These are phyloP conservation scores for Xylaria scruposa DNA, from an alignment of 495 filamentous ascomycete genomes.

Conservation along the genomic window DNA sequence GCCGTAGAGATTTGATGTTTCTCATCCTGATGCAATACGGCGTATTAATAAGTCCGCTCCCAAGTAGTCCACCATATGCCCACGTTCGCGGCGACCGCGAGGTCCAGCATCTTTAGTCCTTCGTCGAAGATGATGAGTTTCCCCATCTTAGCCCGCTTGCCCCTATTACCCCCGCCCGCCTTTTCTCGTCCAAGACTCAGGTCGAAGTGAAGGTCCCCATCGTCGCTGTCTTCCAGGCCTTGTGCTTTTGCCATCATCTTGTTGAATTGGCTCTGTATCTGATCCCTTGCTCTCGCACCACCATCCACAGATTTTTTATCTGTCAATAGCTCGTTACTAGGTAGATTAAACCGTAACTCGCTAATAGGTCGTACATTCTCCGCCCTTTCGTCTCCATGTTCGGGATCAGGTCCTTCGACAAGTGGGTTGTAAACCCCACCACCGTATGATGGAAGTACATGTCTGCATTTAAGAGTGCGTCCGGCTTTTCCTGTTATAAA, in stretches of 20 bases:
- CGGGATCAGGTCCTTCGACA: constrained; percentile 44
- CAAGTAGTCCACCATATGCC: constrained; percentile 92
- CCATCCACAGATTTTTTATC: constrained; percentile 37
- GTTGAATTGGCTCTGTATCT: constrained; percentile 49
- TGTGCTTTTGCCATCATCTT: constrained; percentile 41
- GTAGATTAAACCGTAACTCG: constrained; percentile 88
- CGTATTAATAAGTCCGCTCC: constrained; percentile 54
- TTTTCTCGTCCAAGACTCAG: constrained; percentile 76
- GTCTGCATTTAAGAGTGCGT: constrained; percentile 77
- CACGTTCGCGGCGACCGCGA: constrained; percentile 89
- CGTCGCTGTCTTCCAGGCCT: constrained; percentile 42
- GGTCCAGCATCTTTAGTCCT: constrained; percentile 93
- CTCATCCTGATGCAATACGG: not conserved
- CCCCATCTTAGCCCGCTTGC: constrained; percentile 88
- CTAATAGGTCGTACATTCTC: constrained; percentile 65
- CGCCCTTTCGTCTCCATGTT: constrained; percentile 25
- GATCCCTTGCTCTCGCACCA: constrained; percentile 33
- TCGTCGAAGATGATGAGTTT: constrained; percentile 92
- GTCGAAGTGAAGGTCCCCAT: constrained; percentile 58
- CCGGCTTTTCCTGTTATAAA: constrained; percentile 79
- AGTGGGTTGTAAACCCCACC: constrained; percentile 49
- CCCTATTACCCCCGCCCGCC: constrained; percentile 80
- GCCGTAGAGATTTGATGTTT: not conserved
- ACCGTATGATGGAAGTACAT: constrained; percentile 58
- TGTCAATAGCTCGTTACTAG: constrained; percentile 50